phyloP scores from a whole-genome alignment of 306 rosid genomes.

The Fragaria ananassa region DNA sequence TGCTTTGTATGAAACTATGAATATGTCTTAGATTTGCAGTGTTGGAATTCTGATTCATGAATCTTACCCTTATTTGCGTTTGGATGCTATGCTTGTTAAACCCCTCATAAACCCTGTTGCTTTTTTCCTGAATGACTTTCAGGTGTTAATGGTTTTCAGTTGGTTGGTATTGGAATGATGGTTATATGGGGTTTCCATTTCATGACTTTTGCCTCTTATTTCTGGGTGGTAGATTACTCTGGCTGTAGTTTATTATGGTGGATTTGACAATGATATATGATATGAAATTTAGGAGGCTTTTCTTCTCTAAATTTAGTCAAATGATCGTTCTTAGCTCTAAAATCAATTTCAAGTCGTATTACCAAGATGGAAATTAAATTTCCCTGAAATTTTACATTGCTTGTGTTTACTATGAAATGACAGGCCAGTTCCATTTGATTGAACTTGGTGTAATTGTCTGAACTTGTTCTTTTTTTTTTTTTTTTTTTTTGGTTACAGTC shows the following conservation, averaged over 20 bases:
- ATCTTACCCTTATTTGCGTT: background rate
- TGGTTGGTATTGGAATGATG: background rate
- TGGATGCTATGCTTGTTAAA: background rate
- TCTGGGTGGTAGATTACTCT: background rate
- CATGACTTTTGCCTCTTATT: background rate
- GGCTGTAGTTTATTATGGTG: background rate
- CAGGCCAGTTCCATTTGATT: background rate
- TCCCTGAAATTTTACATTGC: background rate
- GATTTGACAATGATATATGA: background rate
- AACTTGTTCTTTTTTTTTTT: background rate
- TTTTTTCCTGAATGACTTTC: background rate
- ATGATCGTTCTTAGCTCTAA: background rate
- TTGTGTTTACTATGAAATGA: background rate
- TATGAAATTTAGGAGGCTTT: background rate
- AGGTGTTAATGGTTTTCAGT: background rate
- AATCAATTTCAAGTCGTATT: too few relatives aligned
- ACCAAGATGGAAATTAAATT: background rate
- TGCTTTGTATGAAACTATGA: background rate
- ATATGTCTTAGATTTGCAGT: slow-evolving; percentile 1
- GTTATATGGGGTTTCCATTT: background rate
- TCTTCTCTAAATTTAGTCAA: background rate
- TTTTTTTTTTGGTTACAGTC: too few relatives aligned
- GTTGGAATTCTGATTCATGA: background rate
- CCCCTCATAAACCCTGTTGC: background rate
- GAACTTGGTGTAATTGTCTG: background rate